Conservation (phyloP, 768 basidiomycete genomes). For the Pisolithus marmoratus region DNA sequence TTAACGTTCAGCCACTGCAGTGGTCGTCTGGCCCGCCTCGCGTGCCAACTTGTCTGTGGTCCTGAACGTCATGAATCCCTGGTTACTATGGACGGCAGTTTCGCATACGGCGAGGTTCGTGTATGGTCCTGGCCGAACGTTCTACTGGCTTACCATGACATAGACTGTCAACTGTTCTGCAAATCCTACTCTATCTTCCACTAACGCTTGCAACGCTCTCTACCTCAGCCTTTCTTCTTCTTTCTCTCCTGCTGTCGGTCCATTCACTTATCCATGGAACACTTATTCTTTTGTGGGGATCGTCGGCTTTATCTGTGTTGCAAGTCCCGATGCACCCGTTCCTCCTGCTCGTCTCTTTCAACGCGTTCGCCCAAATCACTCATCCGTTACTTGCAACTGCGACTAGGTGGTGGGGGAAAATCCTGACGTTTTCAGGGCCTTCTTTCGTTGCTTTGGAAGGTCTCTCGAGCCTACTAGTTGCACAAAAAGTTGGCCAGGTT, state of each 20-base stretch:
- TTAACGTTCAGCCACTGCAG: not conserved
- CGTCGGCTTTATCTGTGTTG: constrained; percentile 64
- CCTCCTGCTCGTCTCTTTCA: constrained; percentile 82
- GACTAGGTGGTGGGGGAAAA: constrained; percentile 66
- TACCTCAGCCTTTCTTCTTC: constrained; percentile 70
- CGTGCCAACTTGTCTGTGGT: not conserved
- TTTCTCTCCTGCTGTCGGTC: constrained; percentile 69
- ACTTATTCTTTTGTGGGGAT: constrained; percentile 65
- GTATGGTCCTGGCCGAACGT: not conserved
- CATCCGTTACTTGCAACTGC: constrained; percentile 52
- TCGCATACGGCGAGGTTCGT: constrained; percentile 57
- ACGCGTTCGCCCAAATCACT: constrained; percentile 65
- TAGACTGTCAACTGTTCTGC: constrained; percentile 71
- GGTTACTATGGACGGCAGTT: constrained; percentile 61
- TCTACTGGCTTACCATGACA: not conserved
- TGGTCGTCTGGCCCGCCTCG: not conserved
- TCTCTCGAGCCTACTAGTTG: constrained; percentile 76
- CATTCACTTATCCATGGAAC: constrained; percentile 84
- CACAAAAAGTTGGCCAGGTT: constrained; percentile 73
- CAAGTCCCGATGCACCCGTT: constrained; percentile 87
- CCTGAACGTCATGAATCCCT: constrained; percentile 40
- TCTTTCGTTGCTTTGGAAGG: constrained; percentile 80
- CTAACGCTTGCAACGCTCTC: constrained; percentile 81
- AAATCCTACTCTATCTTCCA: constrained; percentile 80
- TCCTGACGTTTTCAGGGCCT: constrained; percentile 67